These are phyloP conservation scores for Podospora anserina DNA, from an alignment of 495 filamentous ascomycete genomes.

Conservation along the genomic window DNA sequence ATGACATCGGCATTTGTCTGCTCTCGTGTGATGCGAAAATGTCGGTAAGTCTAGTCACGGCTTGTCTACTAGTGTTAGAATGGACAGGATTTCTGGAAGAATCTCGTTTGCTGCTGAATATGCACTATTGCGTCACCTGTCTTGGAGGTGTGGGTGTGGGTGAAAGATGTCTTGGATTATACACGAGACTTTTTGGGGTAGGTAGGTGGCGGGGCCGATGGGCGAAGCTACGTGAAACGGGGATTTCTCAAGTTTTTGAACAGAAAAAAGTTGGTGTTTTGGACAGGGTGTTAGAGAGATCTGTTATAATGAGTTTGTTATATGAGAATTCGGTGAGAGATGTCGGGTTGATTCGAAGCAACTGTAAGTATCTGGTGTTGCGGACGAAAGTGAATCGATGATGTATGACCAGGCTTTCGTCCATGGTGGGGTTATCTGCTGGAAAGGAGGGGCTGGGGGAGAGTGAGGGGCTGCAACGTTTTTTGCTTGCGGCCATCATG, in stretches of 20 bases:
- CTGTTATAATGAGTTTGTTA: not conserved
- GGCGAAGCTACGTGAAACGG: not conserved
- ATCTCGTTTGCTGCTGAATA: not conserved
- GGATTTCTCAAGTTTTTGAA: not conserved
- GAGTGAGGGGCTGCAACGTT: not conserved
- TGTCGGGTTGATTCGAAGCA: not conserved
- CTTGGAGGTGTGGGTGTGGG: not conserved
- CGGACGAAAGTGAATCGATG: not conserved
- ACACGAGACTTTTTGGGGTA: not conserved
- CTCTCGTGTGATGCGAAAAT: not conserved
- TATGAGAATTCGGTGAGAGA: not conserved
- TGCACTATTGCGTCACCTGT: conserved; percentile 22
- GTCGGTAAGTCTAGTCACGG: not conserved
- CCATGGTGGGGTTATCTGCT: not conserved
- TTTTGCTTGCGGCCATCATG: not conserved
- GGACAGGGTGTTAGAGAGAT: not conserved
- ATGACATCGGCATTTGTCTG: too few species aligned
- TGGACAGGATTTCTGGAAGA: not conserved
- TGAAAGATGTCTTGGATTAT: not conserved
- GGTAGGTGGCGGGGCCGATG: too few species aligned
- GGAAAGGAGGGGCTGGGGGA: not conserved
- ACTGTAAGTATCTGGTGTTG: not conserved
- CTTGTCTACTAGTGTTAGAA: not conserved
- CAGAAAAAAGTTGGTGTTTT: not conserved
- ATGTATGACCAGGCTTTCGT: not conserved